A percentile compares a stretch with the other conserved stretches of the same genome.
phyloP scores from a whole-genome alignment of 352 stramenopile species.

The Phytophthora quininea region DNA sequence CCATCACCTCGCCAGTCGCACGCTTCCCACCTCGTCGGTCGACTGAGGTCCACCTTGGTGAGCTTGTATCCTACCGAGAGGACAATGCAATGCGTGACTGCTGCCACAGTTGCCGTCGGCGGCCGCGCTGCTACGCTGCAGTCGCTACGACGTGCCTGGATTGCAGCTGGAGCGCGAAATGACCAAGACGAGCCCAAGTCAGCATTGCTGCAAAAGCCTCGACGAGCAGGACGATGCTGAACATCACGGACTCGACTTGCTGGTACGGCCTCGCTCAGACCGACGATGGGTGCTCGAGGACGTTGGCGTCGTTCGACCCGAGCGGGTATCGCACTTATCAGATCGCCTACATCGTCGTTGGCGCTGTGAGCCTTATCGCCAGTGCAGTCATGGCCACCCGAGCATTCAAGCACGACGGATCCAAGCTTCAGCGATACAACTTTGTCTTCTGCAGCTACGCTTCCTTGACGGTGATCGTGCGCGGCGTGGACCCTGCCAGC shows the following conservation, averaged over 20 bases:
- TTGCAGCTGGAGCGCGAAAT: neutral
- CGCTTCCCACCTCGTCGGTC: conserved; percentile 1
- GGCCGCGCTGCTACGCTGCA: conserved; percentile 11
- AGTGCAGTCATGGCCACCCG: conserved; percentile 19
- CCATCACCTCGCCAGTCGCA: conserved; percentile 9
- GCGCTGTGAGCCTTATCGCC: conserved; percentile 10
- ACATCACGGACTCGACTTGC: conserved; percentile 42
- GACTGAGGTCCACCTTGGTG: conserved; percentile 8
- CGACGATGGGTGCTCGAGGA: conserved; percentile 20
- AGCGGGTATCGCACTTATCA: conserved; percentile 24
- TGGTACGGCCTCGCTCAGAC: conserved; percentile 26
- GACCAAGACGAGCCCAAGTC: neutral
- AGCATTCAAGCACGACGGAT: conserved; percentile 25
- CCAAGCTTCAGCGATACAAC: conserved; percentile 32
- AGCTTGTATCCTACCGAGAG: conserved; percentile 14
- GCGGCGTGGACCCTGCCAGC: conserved; percentile 30
- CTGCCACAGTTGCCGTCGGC: conserved; percentile 7
- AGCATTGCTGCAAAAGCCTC: neutral
- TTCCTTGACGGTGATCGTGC: conserved; percentile 34
- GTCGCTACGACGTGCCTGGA: conserved; percentile 3
- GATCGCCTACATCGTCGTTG: conserved; percentile 27
- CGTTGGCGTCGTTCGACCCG: conserved; percentile 29
- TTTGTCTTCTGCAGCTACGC: conserved; percentile 34
- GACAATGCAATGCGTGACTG: conserved; percentile 12
- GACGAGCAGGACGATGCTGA: conserved; percentile 10